Conservation (phyloP, 768 basidiomycete species). For the Russula foetens region DNA sequence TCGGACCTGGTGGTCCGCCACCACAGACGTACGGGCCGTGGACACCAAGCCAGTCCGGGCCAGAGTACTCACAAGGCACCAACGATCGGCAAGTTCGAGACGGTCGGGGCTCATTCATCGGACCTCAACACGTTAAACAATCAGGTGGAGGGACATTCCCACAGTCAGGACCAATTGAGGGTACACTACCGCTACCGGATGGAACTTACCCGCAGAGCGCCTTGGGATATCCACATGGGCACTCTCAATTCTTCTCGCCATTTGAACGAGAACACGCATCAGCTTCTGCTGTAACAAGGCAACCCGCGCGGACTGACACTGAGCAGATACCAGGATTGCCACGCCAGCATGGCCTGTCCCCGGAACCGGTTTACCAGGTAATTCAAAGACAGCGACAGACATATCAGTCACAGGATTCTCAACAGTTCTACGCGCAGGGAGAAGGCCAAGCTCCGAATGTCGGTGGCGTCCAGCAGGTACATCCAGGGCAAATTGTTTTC, state of each 20-base stretch:
- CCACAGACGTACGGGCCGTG: neutral
- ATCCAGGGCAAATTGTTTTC: slow-evolving; percentile 17
- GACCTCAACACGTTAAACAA: neutral
- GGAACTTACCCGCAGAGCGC: neutral
- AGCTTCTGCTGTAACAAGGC: neutral
- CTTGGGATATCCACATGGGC: neutral
- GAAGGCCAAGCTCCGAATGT: slow-evolving; percentile 20
- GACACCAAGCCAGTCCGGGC: neutral
- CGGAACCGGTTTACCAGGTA: neutral
- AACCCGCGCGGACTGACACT: neutral
- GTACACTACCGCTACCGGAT: neutral
- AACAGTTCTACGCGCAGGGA: slow-evolving; percentile 10
- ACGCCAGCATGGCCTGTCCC: neutral
- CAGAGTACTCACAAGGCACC: slow-evolving; percentile 12
- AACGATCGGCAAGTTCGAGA: neutral
- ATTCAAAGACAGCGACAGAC: neutral
- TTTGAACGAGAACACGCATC: neutral
- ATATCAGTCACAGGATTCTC: slow-evolving; percentile 1
- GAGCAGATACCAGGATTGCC: neutral
- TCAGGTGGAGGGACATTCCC: neutral
- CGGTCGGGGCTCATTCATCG: neutral
- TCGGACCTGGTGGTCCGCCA: neutral
- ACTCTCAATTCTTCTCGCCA: neutral
- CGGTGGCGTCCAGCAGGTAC: slow-evolving; percentile 23
- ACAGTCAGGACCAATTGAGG: neutral